Conservation (phyloP, 2,329 filamentous ascomycete genomes). For the Fusarium brevicatenulatum region DNA sequence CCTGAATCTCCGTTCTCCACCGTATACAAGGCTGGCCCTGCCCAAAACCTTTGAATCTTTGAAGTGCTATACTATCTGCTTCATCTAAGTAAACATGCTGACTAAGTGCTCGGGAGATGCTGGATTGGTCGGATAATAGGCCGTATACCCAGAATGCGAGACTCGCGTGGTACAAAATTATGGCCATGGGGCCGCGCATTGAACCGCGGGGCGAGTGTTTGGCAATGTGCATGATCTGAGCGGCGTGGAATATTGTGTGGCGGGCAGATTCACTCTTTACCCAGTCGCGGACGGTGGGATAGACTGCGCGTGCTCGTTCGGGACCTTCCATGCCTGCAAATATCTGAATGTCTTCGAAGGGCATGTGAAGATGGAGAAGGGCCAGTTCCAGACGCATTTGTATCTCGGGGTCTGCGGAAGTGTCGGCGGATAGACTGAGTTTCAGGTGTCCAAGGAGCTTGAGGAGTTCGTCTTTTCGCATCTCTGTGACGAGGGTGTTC, state of each 20-base stretch:
- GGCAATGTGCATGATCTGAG: conserved; percentile 42
- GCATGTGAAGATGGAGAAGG: conserved; percentile 52
- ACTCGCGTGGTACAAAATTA: conserved; percentile 45
- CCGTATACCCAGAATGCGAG: conserved; percentile 45
- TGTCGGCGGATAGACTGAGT: background rate
- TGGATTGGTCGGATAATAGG: conserved; percentile 8
- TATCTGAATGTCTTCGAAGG: conserved; percentile 54
- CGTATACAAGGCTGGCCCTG: conserved; percentile 28
- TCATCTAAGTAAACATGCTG: conserved; percentile 22
- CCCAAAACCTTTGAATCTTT: conserved; percentile 26
- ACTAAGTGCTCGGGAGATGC: accelerated
- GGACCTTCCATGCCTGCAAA: conserved; percentile 56
- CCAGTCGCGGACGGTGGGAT: conserved; percentile 50
- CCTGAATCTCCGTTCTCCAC: conserved; percentile 13
- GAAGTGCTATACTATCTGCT: conserved; percentile 4
- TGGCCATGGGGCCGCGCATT: conserved; percentile 38
- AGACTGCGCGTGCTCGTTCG: conserved; percentile 50
- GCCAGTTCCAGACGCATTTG: conserved; percentile 48
- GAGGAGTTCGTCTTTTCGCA: conserved; percentile 44
- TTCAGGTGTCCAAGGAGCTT: conserved; percentile 40
- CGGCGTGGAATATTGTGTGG: conserved; percentile 44
- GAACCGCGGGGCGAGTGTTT: conserved; percentile 25
- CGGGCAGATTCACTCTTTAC: conserved; percentile 49
- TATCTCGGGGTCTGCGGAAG: conserved; percentile 32
- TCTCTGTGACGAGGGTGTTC: conserved; percentile 43